Conservation (phyloP, 345 rosid genomes). For the Eucalyptus dawsonii region DNA sequence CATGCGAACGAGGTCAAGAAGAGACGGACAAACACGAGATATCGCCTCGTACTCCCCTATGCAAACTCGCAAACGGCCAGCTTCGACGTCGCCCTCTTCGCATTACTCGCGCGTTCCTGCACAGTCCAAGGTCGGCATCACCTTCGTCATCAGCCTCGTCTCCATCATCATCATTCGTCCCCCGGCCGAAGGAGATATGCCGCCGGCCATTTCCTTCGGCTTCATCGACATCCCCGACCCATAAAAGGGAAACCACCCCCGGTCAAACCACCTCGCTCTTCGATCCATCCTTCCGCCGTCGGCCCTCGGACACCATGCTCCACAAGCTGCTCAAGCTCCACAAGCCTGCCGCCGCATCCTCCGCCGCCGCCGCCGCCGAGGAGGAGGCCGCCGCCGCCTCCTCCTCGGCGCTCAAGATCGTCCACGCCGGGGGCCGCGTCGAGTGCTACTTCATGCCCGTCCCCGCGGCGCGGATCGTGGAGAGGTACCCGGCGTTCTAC, state of each 20-base stretch:
- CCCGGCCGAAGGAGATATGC: not conserved
- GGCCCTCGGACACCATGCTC: conserved; percentile 4
- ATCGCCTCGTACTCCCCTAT: not conserved
- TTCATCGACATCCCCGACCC: not conserved
- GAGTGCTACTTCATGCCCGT: conserved; percentile 28
- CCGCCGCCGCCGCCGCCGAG: not conserved
- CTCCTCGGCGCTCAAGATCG: conserved; percentile 11
- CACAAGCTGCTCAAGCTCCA: conserved; percentile 9
- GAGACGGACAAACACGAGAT: not conserved
- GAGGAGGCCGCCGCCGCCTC: not conserved
- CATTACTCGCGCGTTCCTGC: not conserved
- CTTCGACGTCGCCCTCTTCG: not conserved
- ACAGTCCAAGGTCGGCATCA: not conserved
- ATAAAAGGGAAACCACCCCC: not conserved
- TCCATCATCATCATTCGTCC: not conserved
- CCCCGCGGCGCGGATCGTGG: conserved; percentile 21
- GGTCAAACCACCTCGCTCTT: not conserved
- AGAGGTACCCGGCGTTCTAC: conserved; percentile 19
- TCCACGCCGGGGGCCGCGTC: conserved; percentile 17
- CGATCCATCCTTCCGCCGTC: not conserved
- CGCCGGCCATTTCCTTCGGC: not conserved
- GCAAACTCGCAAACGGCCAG: not conserved
- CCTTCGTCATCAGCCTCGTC: not conserved
- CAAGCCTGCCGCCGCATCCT: not conserved
- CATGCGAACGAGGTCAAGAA: not conserved